Evolutionary conservation across 768 basidiomycete genomes (phyloP), one percentile per base, ranked within the genome.

Genomic region (Termitomyces sp.): DNA sequence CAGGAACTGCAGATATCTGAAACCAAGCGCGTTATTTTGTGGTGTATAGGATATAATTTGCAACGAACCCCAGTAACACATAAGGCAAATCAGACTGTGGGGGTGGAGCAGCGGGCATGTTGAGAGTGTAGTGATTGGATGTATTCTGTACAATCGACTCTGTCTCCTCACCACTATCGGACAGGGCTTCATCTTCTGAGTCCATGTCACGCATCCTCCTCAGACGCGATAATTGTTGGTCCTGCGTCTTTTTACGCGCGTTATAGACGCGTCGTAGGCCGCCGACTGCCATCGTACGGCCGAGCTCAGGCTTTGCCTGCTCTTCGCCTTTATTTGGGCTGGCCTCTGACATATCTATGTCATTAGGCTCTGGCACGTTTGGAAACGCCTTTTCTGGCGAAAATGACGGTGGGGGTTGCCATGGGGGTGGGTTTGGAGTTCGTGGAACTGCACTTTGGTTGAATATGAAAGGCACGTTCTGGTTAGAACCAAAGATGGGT

Each of bases 1-100:
- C 72, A 91, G 85, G 73, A 98, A 92, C 69, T 98, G 96, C 22
- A 96, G 76, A 71, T 98, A 98, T 60, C 92, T 91, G 50, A 51
- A 57, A 28, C 20, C 12, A 12, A 36, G 16, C n/a, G n/a, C n/a
- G 55, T 53, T 66, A 59, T 66, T n/a, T 37, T 65, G 56, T 57
- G 52, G n/a, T 51, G 28, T n/a, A 29, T 15, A 8, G 34, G 26
- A 51, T 33, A 34, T 13, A 7, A 50, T 59, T 2, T 51, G 57
- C 33, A 31, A 75, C 87, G 67, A 63, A 94, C 94, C 94, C 94
- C 50, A 94, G 80, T 29, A 97, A 76, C 54, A 94, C 75, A 72
- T 93, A 92, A 22, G 95, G 95, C 36, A 77, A 72, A 59, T 91
- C 88, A 29, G 84, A 83, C 60, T 73, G 80, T 42, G 79, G 76